phyloP scores from a whole-genome alignment of 2,329 filamentous ascomycete genomes.

The Geoglossum cookeanum region DNA sequence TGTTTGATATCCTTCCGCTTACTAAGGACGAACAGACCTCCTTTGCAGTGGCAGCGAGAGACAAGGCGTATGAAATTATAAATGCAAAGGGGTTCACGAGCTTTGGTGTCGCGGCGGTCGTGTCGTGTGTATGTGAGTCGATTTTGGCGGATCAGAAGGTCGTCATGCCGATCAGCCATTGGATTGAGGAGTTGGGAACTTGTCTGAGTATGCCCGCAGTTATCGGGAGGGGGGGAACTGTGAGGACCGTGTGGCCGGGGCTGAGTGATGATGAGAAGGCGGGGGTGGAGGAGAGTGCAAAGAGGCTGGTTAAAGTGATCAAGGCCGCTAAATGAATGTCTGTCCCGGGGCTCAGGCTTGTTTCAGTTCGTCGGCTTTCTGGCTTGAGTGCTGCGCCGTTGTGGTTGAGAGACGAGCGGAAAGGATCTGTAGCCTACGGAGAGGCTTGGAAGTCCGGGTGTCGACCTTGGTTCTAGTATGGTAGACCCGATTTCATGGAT shows the following conservation, averaged over 20 bases:
- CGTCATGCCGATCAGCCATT: constrained; percentile 30
- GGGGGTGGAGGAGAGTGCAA: constrained; percentile 17
- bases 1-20: constrained; percentile 18
- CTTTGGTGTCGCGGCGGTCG: constrained; percentile 30
- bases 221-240: constrained; percentile 27
- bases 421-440: too few species aligned
- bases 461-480: too few species aligned
- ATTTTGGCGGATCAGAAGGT: constrained; percentile 29
- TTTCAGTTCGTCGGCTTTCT: too few species aligned
- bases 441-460: too few species aligned
- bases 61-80: constrained; percentile 29
- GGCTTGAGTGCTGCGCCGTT: too few species aligned
- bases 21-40: constrained; percentile 15
- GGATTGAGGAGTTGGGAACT: constrained; percentile 26
- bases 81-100: constrained; percentile 30
- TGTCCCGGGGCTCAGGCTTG: too few species aligned
- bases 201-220: constrained; percentile 32
- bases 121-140: constrained; percentile 29
- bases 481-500: too few species aligned
- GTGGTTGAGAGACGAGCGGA: too few species aligned
- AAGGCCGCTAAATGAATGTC: too few species aligned
- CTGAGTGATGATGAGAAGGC: constrained; percentile 18
- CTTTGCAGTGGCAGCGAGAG: constrained; percentile 26
- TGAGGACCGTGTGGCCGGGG: constrained; percentile 18
- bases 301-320: too few species aligned